phyloP scores from a whole-genome alignment of 148 eudicot genomes.

The Polygonum aviculare region DNA sequence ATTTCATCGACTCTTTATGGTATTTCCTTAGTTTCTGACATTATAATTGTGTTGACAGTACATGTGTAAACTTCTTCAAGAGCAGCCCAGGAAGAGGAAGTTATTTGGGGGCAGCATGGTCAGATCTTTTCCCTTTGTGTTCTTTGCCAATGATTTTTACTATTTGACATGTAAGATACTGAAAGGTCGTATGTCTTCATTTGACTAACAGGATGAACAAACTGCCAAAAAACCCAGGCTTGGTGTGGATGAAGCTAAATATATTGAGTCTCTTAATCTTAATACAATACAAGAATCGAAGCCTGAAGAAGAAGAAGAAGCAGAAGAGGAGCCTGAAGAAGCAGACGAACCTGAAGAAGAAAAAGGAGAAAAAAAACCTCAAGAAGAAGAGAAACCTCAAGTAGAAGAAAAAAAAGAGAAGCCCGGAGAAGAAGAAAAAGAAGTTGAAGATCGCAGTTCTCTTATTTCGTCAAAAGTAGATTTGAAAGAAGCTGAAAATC shows the following conservation, averaged over 20 bases:
- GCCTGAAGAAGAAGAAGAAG: background rate
- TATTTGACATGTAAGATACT: background rate
- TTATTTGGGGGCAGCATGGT: constrained; percentile 22
- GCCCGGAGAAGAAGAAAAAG: background rate
- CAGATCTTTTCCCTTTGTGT: background rate
- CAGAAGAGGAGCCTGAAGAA: background rate
- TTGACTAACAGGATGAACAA: background rate
- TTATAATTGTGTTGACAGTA: constrained; percentile 27
- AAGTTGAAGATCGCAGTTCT: background rate
- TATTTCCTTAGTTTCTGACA: background rate
- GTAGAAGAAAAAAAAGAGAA: background rate
- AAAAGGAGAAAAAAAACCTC: background rate
- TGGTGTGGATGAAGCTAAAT: background rate
- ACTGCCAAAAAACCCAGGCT: background rate
- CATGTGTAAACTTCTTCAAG: constrained; percentile 30
- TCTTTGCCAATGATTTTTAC: background rate
- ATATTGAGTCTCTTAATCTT: background rate
- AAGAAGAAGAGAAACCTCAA: background rate
- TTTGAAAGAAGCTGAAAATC: background rate
- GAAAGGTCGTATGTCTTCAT: background rate
- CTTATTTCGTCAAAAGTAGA: background rate
- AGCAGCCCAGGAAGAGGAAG: constrained; percentile 28
- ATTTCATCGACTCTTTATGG: background rate
- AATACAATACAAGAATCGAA: background rate
- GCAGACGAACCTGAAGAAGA: background rate